Evolutionary conservation across 2,329 filamentous ascomycete genomes (phyloP).

Genomic region (Pyrenophora tritici-repentis): DNA sequence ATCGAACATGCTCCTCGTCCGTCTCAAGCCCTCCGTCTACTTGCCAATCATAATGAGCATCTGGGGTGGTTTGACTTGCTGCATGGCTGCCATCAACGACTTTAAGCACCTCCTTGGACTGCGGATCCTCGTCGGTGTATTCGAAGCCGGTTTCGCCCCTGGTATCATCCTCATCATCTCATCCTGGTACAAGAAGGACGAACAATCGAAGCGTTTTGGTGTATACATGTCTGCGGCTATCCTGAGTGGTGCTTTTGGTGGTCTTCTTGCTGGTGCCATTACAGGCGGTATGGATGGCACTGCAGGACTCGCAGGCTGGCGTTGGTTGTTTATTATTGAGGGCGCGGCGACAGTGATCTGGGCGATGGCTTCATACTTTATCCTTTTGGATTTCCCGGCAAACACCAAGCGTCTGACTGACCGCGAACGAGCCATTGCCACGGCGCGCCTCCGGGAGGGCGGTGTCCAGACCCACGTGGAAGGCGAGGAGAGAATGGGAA

Average conservation of each 20-base stretch:
- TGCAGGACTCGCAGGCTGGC: conserved; percentile 54
- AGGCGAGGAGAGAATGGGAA: conserved; percentile 42
- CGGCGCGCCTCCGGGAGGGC: conserved; percentile 53
- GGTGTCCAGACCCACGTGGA: conserved; percentile 45
- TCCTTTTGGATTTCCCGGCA: conserved; percentile 57
- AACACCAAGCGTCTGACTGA: conserved; percentile 51
- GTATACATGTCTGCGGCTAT: conserved; percentile 64
- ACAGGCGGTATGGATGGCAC: conserved; percentile 53
- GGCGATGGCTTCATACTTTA: conserved; percentile 51
- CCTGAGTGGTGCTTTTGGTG: conserved; percentile 57
- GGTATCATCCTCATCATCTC: conserved; percentile 61
- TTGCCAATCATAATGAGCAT: conserved; percentile 57
- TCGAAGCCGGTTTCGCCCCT: conserved; percentile 62
- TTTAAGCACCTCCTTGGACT: conserved; percentile 58
- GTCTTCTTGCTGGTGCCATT: conserved; percentile 51
- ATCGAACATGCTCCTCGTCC: conserved; percentile 59
- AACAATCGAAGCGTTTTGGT: conserved; percentile 62
- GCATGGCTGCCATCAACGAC: conserved; percentile 56
- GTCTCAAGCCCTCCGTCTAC: conserved; percentile 57
- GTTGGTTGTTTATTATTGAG: conserved; percentile 56
- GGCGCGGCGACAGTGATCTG: conserved; percentile 51
- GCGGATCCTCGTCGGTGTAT: conserved; percentile 60
- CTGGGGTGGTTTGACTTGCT: conserved; percentile 58
- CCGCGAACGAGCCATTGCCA: conserved; percentile 51
- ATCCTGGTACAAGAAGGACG: conserved; percentile 53